Evolutionary conservation across 768 basidiomycete genomes (phyloP), one percentile per base, ranked within the genome.

Genomic region (Agaricus subrufescens): DNA sequence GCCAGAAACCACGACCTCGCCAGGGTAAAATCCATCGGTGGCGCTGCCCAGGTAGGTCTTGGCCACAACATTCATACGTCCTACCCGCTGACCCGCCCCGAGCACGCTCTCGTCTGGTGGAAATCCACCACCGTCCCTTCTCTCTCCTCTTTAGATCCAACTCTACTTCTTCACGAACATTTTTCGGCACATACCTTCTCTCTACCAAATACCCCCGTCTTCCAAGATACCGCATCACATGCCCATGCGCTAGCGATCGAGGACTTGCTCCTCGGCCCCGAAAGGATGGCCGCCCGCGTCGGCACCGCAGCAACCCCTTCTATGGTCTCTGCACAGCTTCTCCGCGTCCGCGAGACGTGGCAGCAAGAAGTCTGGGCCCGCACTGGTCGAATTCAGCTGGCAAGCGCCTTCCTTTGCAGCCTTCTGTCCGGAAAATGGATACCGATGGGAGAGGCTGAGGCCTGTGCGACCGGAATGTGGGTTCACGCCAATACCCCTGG

Each of bases 41-140:
- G 91, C 37, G 75, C 85, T 61, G 88, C 91, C 1, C 90, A 90
- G 77, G 87, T 86, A 56, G n/a, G 75, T 54, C 26, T 47, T 52
- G 31, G 37, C 31, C 9, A 9, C 31, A 9, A 54, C 15, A 45
- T 15, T 51, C 40, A 1, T 19, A n/a, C 31, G 27, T 50, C 38
- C 34, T 14, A 19, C 49, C 58, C 57, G 26, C 40, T 12, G 43
- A 38, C 27, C 57, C 75, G 49, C 39, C 45, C 38, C 3, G 54
- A 77, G 84, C 84, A 87, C 65, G 87, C 89, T 3, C 75, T 91
- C 19, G 90, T 93, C 40, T 92, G 89, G 88, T 92, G 90, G 89
- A 90, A 89, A 71, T 84, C 87, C 1, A 86, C 84, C 7, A 80
- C 89, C 9, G 79, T 89, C 11, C 83, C 85, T 12, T 84, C 84